A percentile compares a stretch with the other conserved stretches of the same genome.
These are phyloP conservation scores for Irpex sp. DNA, from an alignment of 1,284 basidiomycete species.

Conservation along the genomic window DNA sequence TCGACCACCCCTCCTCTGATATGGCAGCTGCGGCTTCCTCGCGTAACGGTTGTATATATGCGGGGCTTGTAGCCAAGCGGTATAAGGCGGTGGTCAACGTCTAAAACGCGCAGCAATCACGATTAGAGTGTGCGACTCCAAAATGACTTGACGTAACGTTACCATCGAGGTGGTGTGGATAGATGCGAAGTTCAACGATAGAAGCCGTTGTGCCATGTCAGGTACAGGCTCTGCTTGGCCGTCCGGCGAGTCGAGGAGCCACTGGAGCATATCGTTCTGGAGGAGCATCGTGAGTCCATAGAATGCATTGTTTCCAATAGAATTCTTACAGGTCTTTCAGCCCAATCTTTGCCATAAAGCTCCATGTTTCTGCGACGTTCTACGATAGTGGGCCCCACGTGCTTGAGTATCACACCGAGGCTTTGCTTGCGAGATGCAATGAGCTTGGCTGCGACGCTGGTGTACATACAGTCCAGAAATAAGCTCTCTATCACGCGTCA, in stretches of 20 bases:
- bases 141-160: background rate
- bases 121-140: conserved; percentile 1
- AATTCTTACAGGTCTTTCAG: conserved; percentile 33
- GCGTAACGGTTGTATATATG: conserved; percentile 35
- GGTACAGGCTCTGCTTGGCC: conserved; percentile 25
- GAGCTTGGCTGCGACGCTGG: background rate
- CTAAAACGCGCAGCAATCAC: conserved; percentile 11
- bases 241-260: conserved; percentile 39
- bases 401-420: background rate
- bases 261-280: conserved; percentile 40
- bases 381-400: conserved; percentile 34
- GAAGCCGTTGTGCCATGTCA: conserved; percentile 28
- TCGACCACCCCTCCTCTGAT: conserved; percentile 40
- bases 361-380: conserved; percentile 34
- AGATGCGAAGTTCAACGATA: conserved; percentile 35
- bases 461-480: background rate
- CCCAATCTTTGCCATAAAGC: conserved; percentile 34
- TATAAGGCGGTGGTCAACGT: conserved; percentile 34
- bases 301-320: background rate
- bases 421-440: background rate
- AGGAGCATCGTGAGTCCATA: background rate
- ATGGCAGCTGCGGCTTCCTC: conserved; percentile 39
- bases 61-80: conserved; percentile 33
- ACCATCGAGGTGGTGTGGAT: conserved; percentile 36
- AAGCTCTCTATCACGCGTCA: conserved; percentile 28